Evolutionary conservation across 108 stramenopile species (phyloP).

Genomic region (Conticribra weissflogii): DNA sequence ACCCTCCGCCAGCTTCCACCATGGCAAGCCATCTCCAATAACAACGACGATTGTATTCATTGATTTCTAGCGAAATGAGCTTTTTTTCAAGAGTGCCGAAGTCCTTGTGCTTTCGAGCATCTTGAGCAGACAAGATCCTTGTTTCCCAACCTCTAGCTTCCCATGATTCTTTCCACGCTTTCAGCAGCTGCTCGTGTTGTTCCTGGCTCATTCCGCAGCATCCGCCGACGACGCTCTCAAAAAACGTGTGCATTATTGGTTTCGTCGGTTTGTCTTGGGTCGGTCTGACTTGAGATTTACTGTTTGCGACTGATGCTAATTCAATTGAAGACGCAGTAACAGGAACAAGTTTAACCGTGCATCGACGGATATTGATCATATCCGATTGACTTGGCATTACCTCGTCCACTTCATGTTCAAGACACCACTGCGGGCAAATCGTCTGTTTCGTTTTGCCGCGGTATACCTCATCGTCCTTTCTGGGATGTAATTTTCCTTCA

Average conservation of each 20-base stretch:
- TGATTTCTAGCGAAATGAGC: slow-evolving; percentile 5
- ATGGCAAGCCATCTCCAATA: slow-evolving; percentile 38
- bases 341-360: too few species aligned
- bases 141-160: slow-evolving; percentile 19
- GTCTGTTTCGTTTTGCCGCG: not conserved
- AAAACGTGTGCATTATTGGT: slow-evolving; percentile 28
- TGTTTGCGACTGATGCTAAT: too few species aligned
- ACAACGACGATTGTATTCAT: slow-evolving; percentile 18
- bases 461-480: not conserved
- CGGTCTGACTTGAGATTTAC: too few species aligned
- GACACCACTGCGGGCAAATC: slow-evolving; percentile 9
- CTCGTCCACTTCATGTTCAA: slow-evolving; percentile 9
- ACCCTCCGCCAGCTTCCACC: slow-evolving; percentile 6
- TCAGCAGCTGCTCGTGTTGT: slow-evolving; percentile 13
- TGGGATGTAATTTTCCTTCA: slow-evolving; percentile 17
- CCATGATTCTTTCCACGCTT: slow-evolving; percentile 15
- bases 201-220: slow-evolving; percentile 33
- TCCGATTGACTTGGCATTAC: slow-evolving; percentile 11
- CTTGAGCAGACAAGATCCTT: slow-evolving; percentile 5
- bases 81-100: slow-evolving; percentile 7
- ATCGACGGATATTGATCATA: slow-evolving; percentile 1
- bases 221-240: slow-evolving; percentile 14
- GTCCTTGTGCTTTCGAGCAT: slow-evolving; percentile 16
- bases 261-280: too few species aligned
- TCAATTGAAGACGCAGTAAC: too few species aligned